Evolutionary conservation across 441 rosid genomes (phyloP).

Genomic region (Theobroma grandiflorum): DNA sequence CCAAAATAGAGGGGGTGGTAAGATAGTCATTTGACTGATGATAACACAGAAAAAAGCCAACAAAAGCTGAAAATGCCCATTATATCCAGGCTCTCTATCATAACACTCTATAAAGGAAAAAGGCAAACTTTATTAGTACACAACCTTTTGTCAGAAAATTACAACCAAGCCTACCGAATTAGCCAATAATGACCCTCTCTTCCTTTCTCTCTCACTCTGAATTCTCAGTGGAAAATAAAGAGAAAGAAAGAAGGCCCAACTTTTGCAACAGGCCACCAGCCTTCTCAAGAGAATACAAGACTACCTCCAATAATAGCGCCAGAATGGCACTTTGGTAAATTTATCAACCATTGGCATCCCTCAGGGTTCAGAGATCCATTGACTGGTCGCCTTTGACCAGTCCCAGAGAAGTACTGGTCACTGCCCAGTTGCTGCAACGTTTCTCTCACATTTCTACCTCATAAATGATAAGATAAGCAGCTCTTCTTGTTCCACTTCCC

Average conservation of each 20-base stretch:
- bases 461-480: constrained; percentile 38
- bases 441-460: constrained; percentile 37
- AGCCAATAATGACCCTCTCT: constrained; percentile 36
- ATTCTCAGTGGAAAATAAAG: constrained; percentile 20
- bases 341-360: not conserved
- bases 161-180: constrained; percentile 39
- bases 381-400: constrained; percentile 63
- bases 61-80: constrained; percentile 24
- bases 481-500: constrained; percentile 9
- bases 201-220: constrained; percentile 8
- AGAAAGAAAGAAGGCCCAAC: constrained; percentile 25
- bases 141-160: constrained; percentile 45
- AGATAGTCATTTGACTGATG: constrained; percentile 1
- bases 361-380: constrained; percentile 52
- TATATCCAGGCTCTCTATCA: constrained; percentile 17
- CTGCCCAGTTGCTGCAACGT: constrained; percentile 23
- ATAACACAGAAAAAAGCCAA: not conserved
- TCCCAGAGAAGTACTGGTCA: constrained; percentile 39
- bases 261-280: constrained; percentile 30
- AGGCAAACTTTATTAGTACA: constrained; percentile 31
- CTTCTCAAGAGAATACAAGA: not conserved
- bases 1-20: not conserved
- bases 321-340: constrained; percentile 46
- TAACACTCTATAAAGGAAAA: constrained; percentile 24
- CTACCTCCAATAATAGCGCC: constrained; percentile 30